Conservation (phyloP, 2,329 filamentous ascomycete species). For the Pseudogymnoascus sp. region DNA sequence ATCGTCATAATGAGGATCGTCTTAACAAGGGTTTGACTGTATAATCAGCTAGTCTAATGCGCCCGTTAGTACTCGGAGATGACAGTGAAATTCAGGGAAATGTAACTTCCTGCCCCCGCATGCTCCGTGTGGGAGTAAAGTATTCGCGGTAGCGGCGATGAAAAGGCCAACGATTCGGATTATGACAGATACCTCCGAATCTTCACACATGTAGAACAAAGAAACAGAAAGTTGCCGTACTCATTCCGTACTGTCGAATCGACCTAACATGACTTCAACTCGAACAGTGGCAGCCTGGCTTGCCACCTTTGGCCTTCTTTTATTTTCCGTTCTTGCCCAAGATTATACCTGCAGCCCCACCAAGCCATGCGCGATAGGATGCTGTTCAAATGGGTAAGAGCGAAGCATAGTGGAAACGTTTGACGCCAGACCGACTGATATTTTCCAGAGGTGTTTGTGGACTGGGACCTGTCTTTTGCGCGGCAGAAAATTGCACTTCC, state of each 20-base stretch:
- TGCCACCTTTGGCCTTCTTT: neutral
- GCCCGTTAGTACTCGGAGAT: neutral
- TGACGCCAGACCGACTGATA: neutral
- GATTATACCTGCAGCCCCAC: neutral
- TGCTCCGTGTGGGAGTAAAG: neutral
- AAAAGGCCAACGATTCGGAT: neutral
- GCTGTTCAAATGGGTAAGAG: neutral
- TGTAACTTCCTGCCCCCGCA: neutral
- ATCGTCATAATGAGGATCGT: neutral
- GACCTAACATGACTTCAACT: neutral
- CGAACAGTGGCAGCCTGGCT: neutral
- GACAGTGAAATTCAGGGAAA: neutral
- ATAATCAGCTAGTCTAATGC: neutral
- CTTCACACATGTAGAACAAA: neutral
- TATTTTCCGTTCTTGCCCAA: neutral
- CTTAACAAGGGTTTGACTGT: neutral
- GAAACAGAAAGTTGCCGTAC: neutral
- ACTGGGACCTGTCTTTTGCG: constrained; percentile 21
- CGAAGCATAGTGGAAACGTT: neutral
- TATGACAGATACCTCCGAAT: neutral
- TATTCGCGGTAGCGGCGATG: too few relatives aligned
- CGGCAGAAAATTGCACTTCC: constrained; percentile 18
- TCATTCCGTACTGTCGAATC: neutral
- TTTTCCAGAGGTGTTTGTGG: constrained; percentile 19
- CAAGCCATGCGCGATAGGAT: neutral